A percentile compares a stretch with the other conserved stretches of the same genome.
These are phyloP conservation scores for Aspergillus oerlinghausenensis DNA, from an alignment of 2,329 filamentous ascomycete genomes.

Conservation along the genomic window DNA sequence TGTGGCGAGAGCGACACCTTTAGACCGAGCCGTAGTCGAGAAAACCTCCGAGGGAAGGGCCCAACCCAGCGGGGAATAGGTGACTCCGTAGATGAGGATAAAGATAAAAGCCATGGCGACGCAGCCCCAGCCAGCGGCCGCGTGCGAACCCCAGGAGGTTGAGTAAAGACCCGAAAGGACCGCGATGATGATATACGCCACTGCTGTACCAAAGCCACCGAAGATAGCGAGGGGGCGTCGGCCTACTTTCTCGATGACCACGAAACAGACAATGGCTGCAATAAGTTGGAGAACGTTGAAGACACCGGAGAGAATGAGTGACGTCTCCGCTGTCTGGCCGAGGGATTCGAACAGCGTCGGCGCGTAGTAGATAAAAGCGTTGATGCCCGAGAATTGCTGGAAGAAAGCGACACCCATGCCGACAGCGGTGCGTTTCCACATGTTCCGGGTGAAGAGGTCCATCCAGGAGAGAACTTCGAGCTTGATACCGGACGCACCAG, in stretches of 20 bases:
- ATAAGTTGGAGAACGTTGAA: constrained; percentile 31
- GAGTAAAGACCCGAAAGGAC: constrained; percentile 16
- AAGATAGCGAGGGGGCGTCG: constrained; percentile 20
- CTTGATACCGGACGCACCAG: constrained; percentile 30
- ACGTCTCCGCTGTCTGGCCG: constrained; percentile 21
- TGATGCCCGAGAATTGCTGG: constrained; percentile 41
- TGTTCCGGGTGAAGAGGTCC: constrained; percentile 46
- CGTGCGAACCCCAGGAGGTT: constrained; percentile 16
- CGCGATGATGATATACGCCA: constrained; percentile 27
- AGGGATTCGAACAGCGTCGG: constrained; percentile 38
- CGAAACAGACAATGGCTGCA: constrained; percentile 23
- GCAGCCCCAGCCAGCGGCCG: constrained; percentile 14
- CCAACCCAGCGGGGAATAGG: constrained; percentile 35
- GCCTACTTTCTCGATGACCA: constrained; percentile 29
- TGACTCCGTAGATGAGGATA: constrained; percentile 15
- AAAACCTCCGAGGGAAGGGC: constrained; percentile 35
- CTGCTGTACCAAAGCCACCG: constrained; percentile 22
- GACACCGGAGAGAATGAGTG: constrained; percentile 21
- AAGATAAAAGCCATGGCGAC: constrained; percentile 14
- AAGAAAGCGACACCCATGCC: constrained; percentile 43
- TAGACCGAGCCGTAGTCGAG: constrained; percentile 28
- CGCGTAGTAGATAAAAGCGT: constrained; percentile 47
- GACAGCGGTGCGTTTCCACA: constrained; percentile 21
- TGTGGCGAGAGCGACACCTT: constrained; percentile 33
- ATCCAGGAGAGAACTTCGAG: constrained; percentile 45